Conservation (phyloP, 2,329 filamentous ascomycete species). For the Cladosporium phlei region DNA sequence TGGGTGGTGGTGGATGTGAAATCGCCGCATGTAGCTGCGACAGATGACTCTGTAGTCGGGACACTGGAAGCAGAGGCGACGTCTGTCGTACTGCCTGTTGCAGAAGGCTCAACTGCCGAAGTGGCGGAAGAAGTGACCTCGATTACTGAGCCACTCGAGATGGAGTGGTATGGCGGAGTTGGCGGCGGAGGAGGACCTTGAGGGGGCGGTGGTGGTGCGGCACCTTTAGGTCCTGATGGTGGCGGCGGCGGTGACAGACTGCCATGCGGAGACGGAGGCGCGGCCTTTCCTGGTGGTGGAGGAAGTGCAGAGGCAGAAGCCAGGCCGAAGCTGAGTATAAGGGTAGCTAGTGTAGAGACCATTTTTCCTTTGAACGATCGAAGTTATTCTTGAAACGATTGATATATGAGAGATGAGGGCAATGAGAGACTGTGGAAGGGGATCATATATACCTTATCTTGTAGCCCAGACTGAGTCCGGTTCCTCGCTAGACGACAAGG, state of each 20-base stretch:
- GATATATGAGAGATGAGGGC: neutral
- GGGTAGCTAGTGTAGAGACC: slow-evolving; percentile 1
- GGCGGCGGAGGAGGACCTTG: neutral
- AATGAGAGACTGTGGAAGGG: neutral
- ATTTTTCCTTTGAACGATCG: no score
- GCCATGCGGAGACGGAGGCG: neutral
- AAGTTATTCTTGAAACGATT: neutral
- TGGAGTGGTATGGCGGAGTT: neutral
- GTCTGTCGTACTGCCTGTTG: neutral
- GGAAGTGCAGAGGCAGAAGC: neutral
- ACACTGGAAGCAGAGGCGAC: neutral
- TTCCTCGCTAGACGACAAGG: neutral
- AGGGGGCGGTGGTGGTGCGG: neutral
- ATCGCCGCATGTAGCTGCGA: neutral
- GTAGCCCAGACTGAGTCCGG: neutral
- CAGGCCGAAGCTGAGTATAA: slow-evolving; percentile 1
- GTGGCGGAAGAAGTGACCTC: neutral
- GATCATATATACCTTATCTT: neutral
- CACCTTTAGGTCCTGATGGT: neutral
- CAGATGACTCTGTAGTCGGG: neutral
- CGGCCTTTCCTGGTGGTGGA: neutral
- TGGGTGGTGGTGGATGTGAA: neutral
- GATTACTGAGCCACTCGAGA: neutral
- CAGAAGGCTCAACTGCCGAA: neutral
- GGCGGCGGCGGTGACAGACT: neutral